Base-by-base conservation (phyloP, 805 yeast genomes). In the Yamadazyma phyllophila region DNA sequence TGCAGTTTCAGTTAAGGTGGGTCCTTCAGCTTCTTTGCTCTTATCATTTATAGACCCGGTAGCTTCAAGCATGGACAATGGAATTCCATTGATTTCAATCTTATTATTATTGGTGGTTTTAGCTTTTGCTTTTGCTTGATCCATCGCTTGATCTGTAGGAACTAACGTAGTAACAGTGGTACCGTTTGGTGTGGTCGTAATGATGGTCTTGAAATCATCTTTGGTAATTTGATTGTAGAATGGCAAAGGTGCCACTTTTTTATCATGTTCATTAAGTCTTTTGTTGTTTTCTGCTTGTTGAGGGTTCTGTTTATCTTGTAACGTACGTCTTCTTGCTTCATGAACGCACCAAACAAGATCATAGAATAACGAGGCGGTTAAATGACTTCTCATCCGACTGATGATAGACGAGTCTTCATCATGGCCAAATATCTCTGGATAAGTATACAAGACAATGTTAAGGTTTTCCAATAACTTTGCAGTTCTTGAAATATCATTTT, bases 301-400 rank as follows among this genome's bases (percentile, higher is more conserved):
- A 26, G 46, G 44, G 3, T 59, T 57, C 26, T 55, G 57, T 41
- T 66, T 68, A 35, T 63, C 70, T 7, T 65, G 62, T 31, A 65
- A 60, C 26, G 72, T 69, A 44, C 96, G 71, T 60, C 97, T 74
- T 61, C 96, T 75, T 0, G 96, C 97, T 59, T 91, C 97, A 64
- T 91, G 97, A 39, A 91, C 85, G 62, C 96, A 86, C 90, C 96
- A 90, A 10, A 91, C 92, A 43, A 91, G 73, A 63, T 91, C 97
- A 60, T 91, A 91, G 57, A 91, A 91, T 43, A 91, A 65, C 0
- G 97, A 89, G 1, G 94, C 96, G 0, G 97, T 86, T 54, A 91
- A 72, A 64, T 91, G 97, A 0, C 96, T 88, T 57, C 97, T 77
- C 95, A 91, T 91, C 47, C 91, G 75, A 2, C 87, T 78, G 40